Conservation (phyloP, 139 green algal species). For the Chlorokybus atmophyticus region DNA sequence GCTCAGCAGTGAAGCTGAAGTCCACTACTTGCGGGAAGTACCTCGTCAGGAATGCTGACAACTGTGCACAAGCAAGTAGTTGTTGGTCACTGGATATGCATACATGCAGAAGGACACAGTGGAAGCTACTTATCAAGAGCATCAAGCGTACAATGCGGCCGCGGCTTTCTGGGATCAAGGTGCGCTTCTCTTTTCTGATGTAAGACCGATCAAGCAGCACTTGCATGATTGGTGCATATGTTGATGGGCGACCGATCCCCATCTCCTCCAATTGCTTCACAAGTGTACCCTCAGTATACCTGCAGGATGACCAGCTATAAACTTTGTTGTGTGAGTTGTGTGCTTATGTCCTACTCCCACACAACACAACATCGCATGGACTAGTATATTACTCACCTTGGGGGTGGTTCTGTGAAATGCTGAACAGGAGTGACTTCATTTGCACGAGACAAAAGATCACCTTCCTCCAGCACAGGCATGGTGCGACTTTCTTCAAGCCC, state of each 20-base stretch:
- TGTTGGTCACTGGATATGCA: neutral
- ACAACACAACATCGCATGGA: neutral
- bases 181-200: slow-evolving; percentile 1
- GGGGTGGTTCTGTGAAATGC: too few species aligned
- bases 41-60: slow-evolving; percentile 8
- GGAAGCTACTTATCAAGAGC: too few species aligned
- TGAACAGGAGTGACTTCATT: too few species aligned
- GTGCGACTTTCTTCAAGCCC: too few species aligned
- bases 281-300: neutral
- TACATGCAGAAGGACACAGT: neutral
- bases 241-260: slow-evolving; percentile 82
- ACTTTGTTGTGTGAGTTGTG: neutral
- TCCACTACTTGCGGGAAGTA: slow-evolving; percentile 21
- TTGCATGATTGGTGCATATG: slow-evolving; percentile 70
- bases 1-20: slow-evolving; percentile 12
- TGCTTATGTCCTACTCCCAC: too few species aligned
- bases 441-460: too few species aligned
- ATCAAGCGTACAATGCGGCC: slow-evolving; percentile 15
- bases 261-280: slow-evolving; percentile 69
- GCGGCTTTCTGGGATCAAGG: slow-evolving; percentile 4
- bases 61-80: too few species aligned
- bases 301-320: neutral
- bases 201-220: slow-evolving; percentile 45
- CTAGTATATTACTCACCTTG: neutral
- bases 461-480: too few species aligned